phyloP scores from a whole-genome alignment of 805 yeast genomes.

The Kluyveromyces starmeri region DNA sequence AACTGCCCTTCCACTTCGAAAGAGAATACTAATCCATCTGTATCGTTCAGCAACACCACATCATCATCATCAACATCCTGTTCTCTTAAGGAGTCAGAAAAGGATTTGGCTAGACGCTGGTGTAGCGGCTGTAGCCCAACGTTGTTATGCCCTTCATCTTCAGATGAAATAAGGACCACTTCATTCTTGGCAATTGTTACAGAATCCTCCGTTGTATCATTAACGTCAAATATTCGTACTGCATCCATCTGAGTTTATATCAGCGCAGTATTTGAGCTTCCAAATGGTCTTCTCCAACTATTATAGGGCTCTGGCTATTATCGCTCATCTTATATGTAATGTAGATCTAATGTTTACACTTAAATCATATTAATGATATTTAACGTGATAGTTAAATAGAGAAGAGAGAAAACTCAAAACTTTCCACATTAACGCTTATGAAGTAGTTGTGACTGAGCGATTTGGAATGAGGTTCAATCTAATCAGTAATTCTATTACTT shows the following conservation, averaged over 20 bases:
- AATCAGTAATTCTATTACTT: no score
- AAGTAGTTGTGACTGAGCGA: no score
- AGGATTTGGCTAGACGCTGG: not conserved
- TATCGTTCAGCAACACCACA: slow-evolving; percentile 1
- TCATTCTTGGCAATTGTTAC: not conserved
- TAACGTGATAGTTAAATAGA: no score
- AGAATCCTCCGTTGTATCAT: slow-evolving; percentile 1
- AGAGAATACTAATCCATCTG: slow-evolving; percentile 1
- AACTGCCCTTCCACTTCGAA: slow-evolving; percentile 3
- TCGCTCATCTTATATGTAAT: no score
- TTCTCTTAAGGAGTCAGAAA: not conserved
- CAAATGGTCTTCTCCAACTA: no score
- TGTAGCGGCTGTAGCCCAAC: not conserved
- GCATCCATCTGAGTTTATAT: slow-evolving; percentile 3
- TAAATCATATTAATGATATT: no score
- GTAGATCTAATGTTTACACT: no score
- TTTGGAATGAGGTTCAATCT: no score
- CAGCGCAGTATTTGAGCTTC: no score
- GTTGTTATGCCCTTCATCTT: not conserved
- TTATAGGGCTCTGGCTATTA: no score
- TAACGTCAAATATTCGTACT: not conserved
- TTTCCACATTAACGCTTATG: no score
- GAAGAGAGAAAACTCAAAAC: no score
- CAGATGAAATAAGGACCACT: not conserved
- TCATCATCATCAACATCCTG: slow-evolving; percentile 1